Base-by-base conservation (phyloP, 192 early-diverging fungal genomes). In the Backusella westeae region DNA sequence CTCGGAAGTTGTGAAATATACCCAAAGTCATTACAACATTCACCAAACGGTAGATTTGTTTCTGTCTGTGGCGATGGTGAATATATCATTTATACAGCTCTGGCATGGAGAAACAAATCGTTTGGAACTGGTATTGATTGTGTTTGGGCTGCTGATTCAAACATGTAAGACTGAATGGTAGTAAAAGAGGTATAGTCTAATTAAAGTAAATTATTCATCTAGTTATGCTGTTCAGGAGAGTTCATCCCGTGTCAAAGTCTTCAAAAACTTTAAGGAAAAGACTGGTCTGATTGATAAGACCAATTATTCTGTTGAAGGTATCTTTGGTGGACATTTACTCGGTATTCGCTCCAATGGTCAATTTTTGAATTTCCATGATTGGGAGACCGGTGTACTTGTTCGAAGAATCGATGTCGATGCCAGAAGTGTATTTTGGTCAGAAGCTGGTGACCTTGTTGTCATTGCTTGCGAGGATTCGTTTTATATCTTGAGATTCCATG, bases 41-140 rank as follows among this genome's bases (percentile, higher is more conserved):
- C 93, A 75, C 98, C 98, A 46, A 99, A 99, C 77, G 98, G 97
- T 39, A 90, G 96, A 68, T 99, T 99, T 85, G 97, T 98, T 21
- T 97, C 97, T 32, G 98, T 98, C 12, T 98, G 96, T 80, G 98
- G 98, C 56, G 97, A 99, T 79, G 97, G 96, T 67, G 98, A 99
- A 87, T 99, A 96, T 81, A 99, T 99, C 74, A 99, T 99, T 76
- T 99, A 99, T 86, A 99, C 98, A 10, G 97, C 98, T 7, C 88
- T 99, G 19, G 96, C 98, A 5, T 99, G 98, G 98, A 89, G 98
- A 80, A 99, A 99, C 89, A 99, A 99, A 89, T 91, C 90, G 69
- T 99, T 98, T 84, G 98, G 98, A 8, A 92, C 89, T 49, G 98
- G 92, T 2, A 81, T 94, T 29, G 98, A 98, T 72, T 96, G 97